A percentile compares a stretch with the other conserved stretches of the same genome.
Evolutionary conservation across 192 early-diverging fungal species (phyloP).

Genomic region (Piromyces sp.): DNA sequence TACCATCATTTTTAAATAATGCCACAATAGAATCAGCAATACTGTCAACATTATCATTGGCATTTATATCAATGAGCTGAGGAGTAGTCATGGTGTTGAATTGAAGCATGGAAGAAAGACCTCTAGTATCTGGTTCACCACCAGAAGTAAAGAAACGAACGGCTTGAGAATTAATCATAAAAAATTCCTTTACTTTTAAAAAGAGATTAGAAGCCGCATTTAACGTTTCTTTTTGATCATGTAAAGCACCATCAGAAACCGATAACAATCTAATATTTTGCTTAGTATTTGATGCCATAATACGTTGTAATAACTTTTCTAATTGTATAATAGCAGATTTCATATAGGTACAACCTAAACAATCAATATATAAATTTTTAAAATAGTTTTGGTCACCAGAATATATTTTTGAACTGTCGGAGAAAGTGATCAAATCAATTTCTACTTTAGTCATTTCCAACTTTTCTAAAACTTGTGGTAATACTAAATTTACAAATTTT

Average conservation of each 20-base stretch:
- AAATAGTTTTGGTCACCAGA: not conserved
- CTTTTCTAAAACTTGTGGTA: not conserved
- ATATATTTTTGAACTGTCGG: not conserved
- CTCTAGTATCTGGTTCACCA: slow-evolving; percentile 8
- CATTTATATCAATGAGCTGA: not conserved
- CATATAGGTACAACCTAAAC: not conserved
- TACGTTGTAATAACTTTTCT: not conserved
- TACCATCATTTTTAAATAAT: not conserved
- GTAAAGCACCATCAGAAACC: not conserved
- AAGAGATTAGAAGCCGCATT: not conserved
- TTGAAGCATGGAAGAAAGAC: slow-evolving; percentile 11
- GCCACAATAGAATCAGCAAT: not conserved
- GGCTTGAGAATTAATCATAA: slow-evolving; percentile 8
- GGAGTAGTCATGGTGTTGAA: not conserved
- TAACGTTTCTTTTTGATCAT: not conserved
- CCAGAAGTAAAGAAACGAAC: slow-evolving; percentile 4
- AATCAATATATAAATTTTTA: not conserved
- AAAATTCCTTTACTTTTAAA: not conserved
- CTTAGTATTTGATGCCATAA: not conserved
- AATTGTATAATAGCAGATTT: not conserved
- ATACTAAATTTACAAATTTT: not conserved
- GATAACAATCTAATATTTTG: not conserved
- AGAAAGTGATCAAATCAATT: not conserved
- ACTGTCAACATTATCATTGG: not conserved
- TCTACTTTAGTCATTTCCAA: not conserved